Evolutionary conservation across 1,139 yeast species (phyloP).

Genomic region (Protomyces inouyei): DNA sequence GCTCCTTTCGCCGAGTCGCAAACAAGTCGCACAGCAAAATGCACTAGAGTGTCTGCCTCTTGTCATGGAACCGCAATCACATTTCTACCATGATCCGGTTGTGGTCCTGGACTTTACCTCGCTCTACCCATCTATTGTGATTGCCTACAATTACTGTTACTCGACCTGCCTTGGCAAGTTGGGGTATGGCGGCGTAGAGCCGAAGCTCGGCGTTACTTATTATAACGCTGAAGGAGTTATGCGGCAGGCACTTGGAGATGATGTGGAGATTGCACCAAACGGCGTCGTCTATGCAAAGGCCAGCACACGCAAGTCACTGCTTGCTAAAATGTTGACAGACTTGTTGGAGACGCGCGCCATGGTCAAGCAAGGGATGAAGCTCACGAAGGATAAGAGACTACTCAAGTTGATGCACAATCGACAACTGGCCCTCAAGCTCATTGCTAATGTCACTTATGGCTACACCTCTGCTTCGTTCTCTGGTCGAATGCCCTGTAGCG

Average conservation of each 20-base stretch:
- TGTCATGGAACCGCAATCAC: slow-evolving; percentile 86
- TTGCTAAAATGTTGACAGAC: slow-evolving; percentile 81
- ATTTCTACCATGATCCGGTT: slow-evolving; percentile 80
- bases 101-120: slow-evolving; percentile 91
- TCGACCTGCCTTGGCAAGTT: slow-evolving; percentile 78
- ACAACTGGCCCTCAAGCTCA: slow-evolving; percentile 79
- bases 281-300: slow-evolving; percentile 73
- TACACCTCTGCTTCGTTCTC: slow-evolving; percentile 91
- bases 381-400: slow-evolving; percentile 45
- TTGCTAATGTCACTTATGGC: slow-evolving; percentile 95
- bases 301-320: slow-evolving; percentile 59
- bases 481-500: slow-evolving; percentile 96
- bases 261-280: slow-evolving; percentile 70
- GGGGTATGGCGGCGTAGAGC: slow-evolving; percentile 48
- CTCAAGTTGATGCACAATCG: slow-evolving; percentile 63
- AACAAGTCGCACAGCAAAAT: slow-evolving; percentile 76
- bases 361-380: slow-evolving; percentile 68
- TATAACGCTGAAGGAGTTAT: slow-evolving; percentile 54
- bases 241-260: slow-evolving; percentile 50
- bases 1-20: slow-evolving; percentile 71
- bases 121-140: slow-evolving; percentile 82
- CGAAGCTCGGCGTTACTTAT: slow-evolving; percentile 50
- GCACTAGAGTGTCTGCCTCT: slow-evolving; percentile 84
- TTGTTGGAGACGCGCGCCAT: slow-evolving; percentile 72
- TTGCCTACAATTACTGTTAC: slow-evolving; percentile 88